Base-by-base conservation (phyloP, 2,329 filamentous ascomycete genomes). In the Xylaria sp. region DNA sequence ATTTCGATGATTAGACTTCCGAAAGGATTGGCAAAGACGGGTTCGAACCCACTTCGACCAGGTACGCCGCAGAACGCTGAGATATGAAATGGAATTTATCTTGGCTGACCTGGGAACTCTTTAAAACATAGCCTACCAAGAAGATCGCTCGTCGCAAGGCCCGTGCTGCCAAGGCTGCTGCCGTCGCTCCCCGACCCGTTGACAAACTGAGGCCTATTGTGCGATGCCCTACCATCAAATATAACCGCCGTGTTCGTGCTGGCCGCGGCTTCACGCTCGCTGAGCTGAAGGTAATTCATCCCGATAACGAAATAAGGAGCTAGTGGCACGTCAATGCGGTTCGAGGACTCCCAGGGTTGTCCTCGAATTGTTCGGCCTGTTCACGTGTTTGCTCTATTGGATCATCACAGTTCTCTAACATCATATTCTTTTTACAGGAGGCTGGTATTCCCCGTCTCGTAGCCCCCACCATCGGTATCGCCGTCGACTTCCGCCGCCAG, bases 31-130 rank as follows among this genome's bases (percentile, higher is more conserved):
- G 96, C 94, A 98, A 87, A 93, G 94, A 88, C 93, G 94, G 88
- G 96, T 99, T 83, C 93, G 94, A 87, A 93, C 93, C 86, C 96
- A 99, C 90, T 99, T 99, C 89, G 94, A 99, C 90, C 96, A 98
- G 94, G 95, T 97, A 95, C 64, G 70, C 66, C 64, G 31, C 56
- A 46, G 20, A 44, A 61, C 28, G 41, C 54, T 69, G 76, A 48
- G 71, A 31, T 37, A 23, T 61, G 18, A 13, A 52, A 56, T 52
- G 41, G 63, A 70, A 67, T 48, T 18, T 10, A 67, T 74, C 67
- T 37, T 37, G 34, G 34, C 74, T 75, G 63, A 74, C 73, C 20
- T 56, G 63, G 59, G 48, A 69, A 72, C 23, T 4, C 48, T 48
- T 67, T 18, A 2, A 73, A 72, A 73, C 71, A 81, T 84, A 99